Evolutionary conservation across 495 filamentous ascomycete genomes (phyloP), one percentile per base, ranked within the genome.

Genomic region (Neurospora sublineolata): DNA sequence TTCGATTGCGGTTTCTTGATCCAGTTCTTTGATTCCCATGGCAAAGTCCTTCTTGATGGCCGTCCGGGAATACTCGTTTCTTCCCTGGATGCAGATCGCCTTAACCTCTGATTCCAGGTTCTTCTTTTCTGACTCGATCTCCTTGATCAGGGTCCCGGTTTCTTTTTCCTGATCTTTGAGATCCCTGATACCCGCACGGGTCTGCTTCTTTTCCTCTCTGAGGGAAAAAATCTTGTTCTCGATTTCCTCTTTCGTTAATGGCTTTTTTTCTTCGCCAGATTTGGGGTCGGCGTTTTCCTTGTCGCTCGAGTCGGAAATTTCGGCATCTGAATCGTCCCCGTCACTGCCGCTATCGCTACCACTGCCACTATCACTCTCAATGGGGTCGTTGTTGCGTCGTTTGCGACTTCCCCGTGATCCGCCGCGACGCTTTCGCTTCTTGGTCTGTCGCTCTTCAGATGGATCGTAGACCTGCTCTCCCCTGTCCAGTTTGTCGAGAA

Each of bases 21-120:
- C 79, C 4, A 82, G 71, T 64, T 86, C 85, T 71, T 82, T 84
- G 69, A 91, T 85, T 4, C 88, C 87, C 69, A 81, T 82, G 12
- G 87, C 87, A 70, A 89, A 91, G 68, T 91, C 87, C 40, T 84
- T 79, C 76, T 87, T 85, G 70, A 91, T 89, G 3, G 85, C 86
- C 12, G 72, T 72, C 72, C 83, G 84, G 0, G 87, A 88, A 72
- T 88, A 90, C 4, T 82, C 70, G 69, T 91, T 91, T 23, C 89
- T 79, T 37, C 84, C 85, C 33, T 83, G 77, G 64, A 91, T 90
- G 75, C 88, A 90, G 12, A 80, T 72, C 2, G 81, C 81, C 37
- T 82, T 86, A 60, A 86, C 41, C 64, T 76, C 68, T 14, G 71
- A 73, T n/a, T 72, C 69, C n/a, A 75, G 46, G 0, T 36, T 40